Base-by-base conservation (phyloP, 306 rosid genomes). In the Gillenia trifoliata region DNA sequence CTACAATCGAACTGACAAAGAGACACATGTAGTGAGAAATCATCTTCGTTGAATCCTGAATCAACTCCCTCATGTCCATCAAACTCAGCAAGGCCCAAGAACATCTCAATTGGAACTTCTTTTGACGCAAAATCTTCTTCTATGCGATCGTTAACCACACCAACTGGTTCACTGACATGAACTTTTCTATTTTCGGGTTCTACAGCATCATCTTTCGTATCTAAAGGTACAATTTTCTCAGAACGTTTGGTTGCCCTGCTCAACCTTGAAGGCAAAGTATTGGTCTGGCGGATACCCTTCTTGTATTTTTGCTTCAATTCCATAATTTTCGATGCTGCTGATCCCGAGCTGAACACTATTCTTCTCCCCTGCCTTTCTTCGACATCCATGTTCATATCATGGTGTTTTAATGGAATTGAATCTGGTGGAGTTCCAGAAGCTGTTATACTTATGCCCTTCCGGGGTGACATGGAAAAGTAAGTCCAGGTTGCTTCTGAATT, bases 51-150 rank as follows among this genome's bases (percentile, higher is more conserved):
- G 69, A 78, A 77, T 43, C 75, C 90, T 2, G 68, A 77, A 76
- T 83, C 87, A 80, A 88, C 57, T 52, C 90, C 90, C 61, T 84
- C 90, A 41, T 76, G 86, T 45, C 90, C 90, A 62, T 88, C 89
- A 72, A 86, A 88, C 70, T 84, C 90, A 76, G 69, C 74, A 10
- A 88, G 85, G 36, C 89, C 93, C 74, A 88, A 73, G 78, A 88
- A 28, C 75, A 40, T 71, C 89, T 86, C 93, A 70, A 89, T 86
- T 66, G 86, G 72, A 63, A 75, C 59, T 30, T 81, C 82, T 71
- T 70, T 31, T 41, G 79, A 72, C n/a, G 33, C 75, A 28, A 66
- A 56, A 67, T 67, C 73, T 56, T 56, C 81, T 64, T 65, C 4
- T 11, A 29, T 11, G n/a, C 34, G 11, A n/a, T 33, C 68, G n/a